Conservation (phyloP, 257 asterid species). For the Nicotiana sylvestris region DNA sequence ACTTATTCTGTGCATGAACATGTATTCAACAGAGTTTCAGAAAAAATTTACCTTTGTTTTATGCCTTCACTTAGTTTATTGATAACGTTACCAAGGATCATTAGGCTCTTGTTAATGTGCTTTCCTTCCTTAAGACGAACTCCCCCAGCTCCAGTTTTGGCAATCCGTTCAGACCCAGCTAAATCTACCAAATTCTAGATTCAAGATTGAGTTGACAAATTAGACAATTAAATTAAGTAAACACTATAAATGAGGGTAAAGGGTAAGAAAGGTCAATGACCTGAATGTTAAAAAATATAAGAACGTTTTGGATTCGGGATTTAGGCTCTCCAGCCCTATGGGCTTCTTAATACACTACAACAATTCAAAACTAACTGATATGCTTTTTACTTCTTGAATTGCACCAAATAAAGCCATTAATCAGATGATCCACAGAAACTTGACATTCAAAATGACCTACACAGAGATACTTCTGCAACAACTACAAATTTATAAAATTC, state of each 20-base stretch:
- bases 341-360: background rate
- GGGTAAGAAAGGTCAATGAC: background rate
- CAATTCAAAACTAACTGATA: background rate
- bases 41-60: conserved; percentile 66
- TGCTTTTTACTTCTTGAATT: background rate
- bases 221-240: background rate
- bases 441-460: background rate
- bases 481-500: background rate
- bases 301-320: background rate
- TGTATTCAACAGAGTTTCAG: background rate
- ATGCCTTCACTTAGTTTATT: conserved; percentile 95
- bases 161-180: conserved; percentile 96
- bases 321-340: background rate
- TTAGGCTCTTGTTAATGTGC: conserved; percentile 95
- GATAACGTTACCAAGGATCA: conserved; percentile 96
- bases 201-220: conserved; percentile 15
- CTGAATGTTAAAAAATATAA: background rate
- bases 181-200: conserved; percentile 86
- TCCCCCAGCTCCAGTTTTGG: conserved; percentile 98
- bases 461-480: background rate
- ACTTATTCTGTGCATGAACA: background rate
- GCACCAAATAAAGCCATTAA: background rate
- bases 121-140: conserved; percentile 98
- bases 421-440: background rate
- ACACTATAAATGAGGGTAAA: conserved; percentile 1